Conservation (phyloP, 441 rosid genomes). For the Gossypium schwendimanii region DNA sequence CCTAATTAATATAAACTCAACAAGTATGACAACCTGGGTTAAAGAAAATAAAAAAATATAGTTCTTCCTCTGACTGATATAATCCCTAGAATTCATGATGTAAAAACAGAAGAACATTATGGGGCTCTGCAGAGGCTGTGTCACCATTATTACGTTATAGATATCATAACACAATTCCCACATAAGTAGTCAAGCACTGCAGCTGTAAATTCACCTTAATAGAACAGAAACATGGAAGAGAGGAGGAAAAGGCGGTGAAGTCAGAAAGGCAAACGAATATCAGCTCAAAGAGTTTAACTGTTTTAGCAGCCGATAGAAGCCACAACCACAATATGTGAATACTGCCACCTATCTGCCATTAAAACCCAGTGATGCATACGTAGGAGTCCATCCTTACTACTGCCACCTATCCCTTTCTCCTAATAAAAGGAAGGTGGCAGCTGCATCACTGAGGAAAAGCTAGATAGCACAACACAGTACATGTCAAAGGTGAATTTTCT, state of each 20-base stretch:
- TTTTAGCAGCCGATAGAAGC: too few species aligned
- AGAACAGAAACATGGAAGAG: too few species aligned
- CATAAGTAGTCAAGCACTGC: not conserved
- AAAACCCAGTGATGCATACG: not conserved
- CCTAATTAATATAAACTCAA: not conserved
- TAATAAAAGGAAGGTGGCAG: not conserved
- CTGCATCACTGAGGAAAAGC: too few species aligned
- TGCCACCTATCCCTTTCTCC: not conserved
- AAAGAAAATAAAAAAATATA: not conserved
- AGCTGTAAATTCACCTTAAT: too few species aligned
- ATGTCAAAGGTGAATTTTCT: not conserved
- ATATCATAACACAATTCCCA: not conserved
- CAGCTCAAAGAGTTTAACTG: too few species aligned
- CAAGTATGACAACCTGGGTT: not conserved
- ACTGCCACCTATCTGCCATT: not conserved
- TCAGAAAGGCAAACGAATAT: too few species aligned
- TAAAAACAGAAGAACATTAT: not conserved
- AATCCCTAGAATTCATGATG: not conserved
- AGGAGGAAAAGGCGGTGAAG: too few species aligned
- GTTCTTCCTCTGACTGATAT: too few species aligned
- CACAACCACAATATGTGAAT: too few species aligned
- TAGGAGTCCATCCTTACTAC: not conserved
- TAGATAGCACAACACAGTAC: not conserved
- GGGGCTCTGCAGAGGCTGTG: not conserved
- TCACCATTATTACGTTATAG: not conserved